A percentile compares a stretch with the other conserved stretches of the same genome.
Conservation (phyloP, 2,329 filamentous ascomycete genomes). For the Neophaeococcomyces mojaviensis region DNA sequence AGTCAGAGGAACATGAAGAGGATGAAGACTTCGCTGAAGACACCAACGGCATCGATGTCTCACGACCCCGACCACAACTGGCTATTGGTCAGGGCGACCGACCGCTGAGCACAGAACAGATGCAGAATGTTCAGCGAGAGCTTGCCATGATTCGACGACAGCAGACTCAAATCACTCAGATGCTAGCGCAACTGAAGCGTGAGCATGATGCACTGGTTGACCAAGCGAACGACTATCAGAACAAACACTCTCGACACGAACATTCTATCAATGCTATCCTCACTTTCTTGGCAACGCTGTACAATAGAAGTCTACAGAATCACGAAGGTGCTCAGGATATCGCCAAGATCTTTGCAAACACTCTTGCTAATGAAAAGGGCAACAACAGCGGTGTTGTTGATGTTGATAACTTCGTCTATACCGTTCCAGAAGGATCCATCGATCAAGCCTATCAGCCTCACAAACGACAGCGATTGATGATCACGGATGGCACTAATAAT, state of each 20-base stretch:
- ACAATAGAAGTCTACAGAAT: slow-evolving; percentile 84
- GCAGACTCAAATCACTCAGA: slow-evolving; percentile 75
- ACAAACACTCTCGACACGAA: slow-evolving; percentile 89
- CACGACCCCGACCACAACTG: slow-evolving; percentile 32
- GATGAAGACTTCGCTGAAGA: slow-evolving; percentile 63
- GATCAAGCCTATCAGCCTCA: slow-evolving; percentile 31
- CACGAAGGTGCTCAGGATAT: slow-evolving; percentile 69
- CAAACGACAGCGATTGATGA: slow-evolving; percentile 40
- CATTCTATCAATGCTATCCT: slow-evolving; percentile 98
- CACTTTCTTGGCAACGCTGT: slow-evolving; percentile 92
- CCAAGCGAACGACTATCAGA: slow-evolving; percentile 82
- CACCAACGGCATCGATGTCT: slow-evolving; percentile 24
- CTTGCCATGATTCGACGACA: slow-evolving; percentile 75
- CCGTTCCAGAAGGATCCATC: slow-evolving; percentile 28
- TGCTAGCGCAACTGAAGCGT: slow-evolving; percentile 70
- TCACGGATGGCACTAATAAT: slow-evolving; percentile 35
- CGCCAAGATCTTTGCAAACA: slow-evolving; percentile 67
- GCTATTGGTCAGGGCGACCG: slow-evolving; percentile 31
- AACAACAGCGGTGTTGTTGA: slow-evolving; percentile 55
- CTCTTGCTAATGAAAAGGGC: slow-evolving; percentile 55
- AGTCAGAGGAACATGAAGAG: slow-evolving; percentile 53
- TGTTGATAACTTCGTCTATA: slow-evolving; percentile 46
- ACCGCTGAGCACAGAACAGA: slow-evolving; percentile 59
- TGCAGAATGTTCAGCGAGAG: slow-evolving; percentile 70
- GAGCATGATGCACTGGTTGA: slow-evolving; percentile 85